Base-by-base conservation (phyloP, 2,329 filamentous ascomycete genomes). In the Beauveria varroae region DNA sequence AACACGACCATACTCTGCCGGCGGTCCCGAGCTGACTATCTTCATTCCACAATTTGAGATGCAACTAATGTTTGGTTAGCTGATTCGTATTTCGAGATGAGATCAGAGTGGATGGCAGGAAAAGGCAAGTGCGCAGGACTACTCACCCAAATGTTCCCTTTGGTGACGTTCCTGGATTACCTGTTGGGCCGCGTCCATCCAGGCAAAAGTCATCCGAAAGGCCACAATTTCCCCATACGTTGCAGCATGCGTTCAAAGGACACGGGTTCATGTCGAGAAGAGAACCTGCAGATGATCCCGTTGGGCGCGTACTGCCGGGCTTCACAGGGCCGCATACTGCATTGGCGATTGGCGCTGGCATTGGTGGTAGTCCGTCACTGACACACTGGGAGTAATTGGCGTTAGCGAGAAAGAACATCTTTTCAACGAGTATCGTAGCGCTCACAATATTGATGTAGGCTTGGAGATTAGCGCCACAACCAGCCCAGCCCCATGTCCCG, bases 181-280 rank as follows among this genome's bases (percentile, higher is more conserved):
- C 68, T 1, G 70, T 72, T 8, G 67, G 69, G 0, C 60, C 69
- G 50, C 66, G 49, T 24, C n/a, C 46, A 20, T 53, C 41, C 3
- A 52, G 9, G 28, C 79, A 82, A 64, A 79, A 80, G 14, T 77
- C 77, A 0, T 65, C 63, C 0, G 75, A 77, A 1, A 72, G 72
- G 3, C 79, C 79, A 28, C 79, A 82, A 52, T 77, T 71, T 1
- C 79, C 80, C 69, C 75, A 76, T 20, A 71, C 68, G 16, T 73
- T 71, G 65, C 76, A 78, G 65, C 75, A 78, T 1, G 70, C 73
- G 28, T 77, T 76, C 1, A 79, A 68, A 0, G 75, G 76, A 62
- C 80, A 83, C 0, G 73, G 76, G 63, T 81, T 83, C 10, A 82
- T 66, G 10, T 69, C 65, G 0, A 69, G 63, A 4, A 80, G 55